These are phyloP conservation scores for Cordyceps tenuipes DNA, from an alignment of 2,329 filamentous ascomycete genomes.

Conservation along the genomic window DNA sequence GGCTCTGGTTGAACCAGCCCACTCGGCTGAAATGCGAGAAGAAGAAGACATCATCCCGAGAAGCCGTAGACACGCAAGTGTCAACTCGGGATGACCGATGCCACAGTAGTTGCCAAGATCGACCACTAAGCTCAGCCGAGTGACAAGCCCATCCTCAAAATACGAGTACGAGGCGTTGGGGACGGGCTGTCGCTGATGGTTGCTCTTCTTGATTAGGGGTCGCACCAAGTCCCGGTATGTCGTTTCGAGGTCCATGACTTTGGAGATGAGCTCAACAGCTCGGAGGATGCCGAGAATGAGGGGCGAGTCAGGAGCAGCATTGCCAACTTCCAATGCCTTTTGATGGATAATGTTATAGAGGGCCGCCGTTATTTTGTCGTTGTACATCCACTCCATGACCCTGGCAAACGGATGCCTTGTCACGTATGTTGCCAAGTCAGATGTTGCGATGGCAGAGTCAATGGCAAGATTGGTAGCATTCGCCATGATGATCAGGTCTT, in stretches of 20 bases:
- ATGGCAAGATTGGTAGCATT: constrained; percentile 70
- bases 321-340: constrained; percentile 62
- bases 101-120: constrained; percentile 82
- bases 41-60: constrained; percentile 83
- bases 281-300: constrained; percentile 70
- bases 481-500: constrained; percentile 79
- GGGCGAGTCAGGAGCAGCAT: constrained; percentile 67
- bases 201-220: constrained; percentile 63
- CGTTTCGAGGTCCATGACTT: constrained; percentile 76
- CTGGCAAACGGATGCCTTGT: constrained; percentile 85
- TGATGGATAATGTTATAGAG: constrained; percentile 75
- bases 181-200: constrained; percentile 51
- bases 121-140: constrained; percentile 68
- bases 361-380: constrained; percentile 73
- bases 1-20: constrained; percentile 51
- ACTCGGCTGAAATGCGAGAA: constrained; percentile 65
- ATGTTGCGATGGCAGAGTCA: constrained; percentile 65
- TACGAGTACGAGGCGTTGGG: constrained; percentile 66
- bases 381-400: constrained; percentile 98
- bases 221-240: constrained; percentile 87
- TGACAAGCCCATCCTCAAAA: constrained; percentile 85
- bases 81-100: constrained; percentile 71
- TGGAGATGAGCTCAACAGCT: constrained; percentile 75
- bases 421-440: constrained; percentile 71
- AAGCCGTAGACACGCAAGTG: constrained; percentile 70